These are phyloP conservation scores for Leucoagaricus sp. DNA, from an alignment of 1,284 basidiomycete genomes.

Conservation along the genomic window DNA sequence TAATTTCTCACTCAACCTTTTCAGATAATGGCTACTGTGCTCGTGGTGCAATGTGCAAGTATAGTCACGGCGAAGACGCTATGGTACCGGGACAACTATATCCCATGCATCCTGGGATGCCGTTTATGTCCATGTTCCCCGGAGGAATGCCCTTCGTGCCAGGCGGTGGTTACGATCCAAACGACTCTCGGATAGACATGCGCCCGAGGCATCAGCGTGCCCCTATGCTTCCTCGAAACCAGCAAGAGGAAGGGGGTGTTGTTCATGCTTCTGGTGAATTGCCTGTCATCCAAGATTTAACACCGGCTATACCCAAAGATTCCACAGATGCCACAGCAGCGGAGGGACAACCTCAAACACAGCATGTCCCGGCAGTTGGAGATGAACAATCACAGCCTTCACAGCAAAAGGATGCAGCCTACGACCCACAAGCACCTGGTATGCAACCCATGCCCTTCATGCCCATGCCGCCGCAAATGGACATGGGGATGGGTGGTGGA, in stretches of 20 bases:
- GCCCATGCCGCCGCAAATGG: constrained; percentile 35
- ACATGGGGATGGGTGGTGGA: constrained; percentile 27
- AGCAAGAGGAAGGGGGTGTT: constrained; percentile 45
- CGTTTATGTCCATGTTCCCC: constrained; percentile 69
- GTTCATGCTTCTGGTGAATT: constrained; percentile 60
- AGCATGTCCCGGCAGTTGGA: constrained; percentile 21
- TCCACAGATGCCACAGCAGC: constrained; percentile 15
- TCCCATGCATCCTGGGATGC: constrained; percentile 51
- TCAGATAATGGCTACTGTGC: constrained; percentile 89
- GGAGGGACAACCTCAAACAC: constrained; percentile 22
- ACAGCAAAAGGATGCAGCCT: constrained; percentile 20
- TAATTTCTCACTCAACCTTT: constrained; percentile 4
- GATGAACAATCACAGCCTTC: constrained; percentile 29
- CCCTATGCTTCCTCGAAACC: constrained; percentile 53
- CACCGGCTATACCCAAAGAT: constrained; percentile 47
- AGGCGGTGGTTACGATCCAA: constrained; percentile 69
- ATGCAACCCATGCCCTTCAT: constrained; percentile 19
- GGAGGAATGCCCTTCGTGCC: constrained; percentile 43
- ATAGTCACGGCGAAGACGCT: constrained; percentile 85
- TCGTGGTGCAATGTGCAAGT: constrained; percentile 89
- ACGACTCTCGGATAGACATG: constrained; percentile 78
- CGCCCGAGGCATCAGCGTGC: constrained; percentile 53
- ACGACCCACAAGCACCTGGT: constrained; percentile 15
- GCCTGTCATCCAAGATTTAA: constrained; percentile 79
- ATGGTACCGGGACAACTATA: constrained; percentile 70